A percentile compares a stretch with the other conserved stretches of the same genome.
Conservation (phyloP, 1,284 basidiomycete genomes). For the Kalmanozyma brasiliensis region DNA sequence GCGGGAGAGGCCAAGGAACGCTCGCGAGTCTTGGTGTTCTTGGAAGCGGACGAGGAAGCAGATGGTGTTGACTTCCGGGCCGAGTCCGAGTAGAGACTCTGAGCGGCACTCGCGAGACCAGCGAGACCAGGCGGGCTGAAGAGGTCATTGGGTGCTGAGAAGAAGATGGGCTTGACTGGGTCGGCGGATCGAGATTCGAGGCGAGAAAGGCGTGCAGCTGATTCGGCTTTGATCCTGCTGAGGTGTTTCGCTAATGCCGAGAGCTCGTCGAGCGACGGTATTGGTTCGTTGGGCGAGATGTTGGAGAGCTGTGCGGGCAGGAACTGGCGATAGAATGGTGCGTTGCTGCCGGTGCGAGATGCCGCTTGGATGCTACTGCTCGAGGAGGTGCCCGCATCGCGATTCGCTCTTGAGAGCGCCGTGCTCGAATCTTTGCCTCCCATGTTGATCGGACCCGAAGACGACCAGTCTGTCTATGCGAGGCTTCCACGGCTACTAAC, state of each 20-base stretch:
- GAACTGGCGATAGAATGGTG: constrained; percentile 53
- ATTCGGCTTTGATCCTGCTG: constrained; percentile 37
- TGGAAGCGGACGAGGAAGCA: constrained; percentile 14
- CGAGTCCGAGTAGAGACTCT: constrained; percentile 36
- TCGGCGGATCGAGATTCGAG: constrained; percentile 37
- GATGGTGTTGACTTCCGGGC: constrained; percentile 21
- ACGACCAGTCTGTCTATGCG: too few species aligned
- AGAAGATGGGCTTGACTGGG: constrained; percentile 38
- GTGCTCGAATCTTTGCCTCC: constrained; percentile 34
- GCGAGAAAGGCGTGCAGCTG: constrained; percentile 26
- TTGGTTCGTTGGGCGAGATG: constrained; percentile 40
- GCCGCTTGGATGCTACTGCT: not conserved
- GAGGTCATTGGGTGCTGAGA: constrained; percentile 36
- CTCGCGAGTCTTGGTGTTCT: constrained; percentile 34
- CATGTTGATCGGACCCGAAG: too few species aligned
- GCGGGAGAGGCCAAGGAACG: constrained; percentile 40
- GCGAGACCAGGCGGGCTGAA: constrained; percentile 39
- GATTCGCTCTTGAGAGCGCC: constrained; percentile 29
- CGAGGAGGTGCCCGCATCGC: constrained; percentile 15
- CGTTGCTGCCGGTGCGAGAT: constrained; percentile 10
- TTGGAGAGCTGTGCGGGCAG: constrained; percentile 41
- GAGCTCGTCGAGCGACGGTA: constrained; percentile 50
- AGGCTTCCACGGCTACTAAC: too few species aligned
- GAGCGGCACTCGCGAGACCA: constrained; percentile 19
- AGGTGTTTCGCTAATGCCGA: constrained; percentile 40